Base-by-base conservation (phyloP, 768 basidiomycete genomes). In the Nidularia sp. region DNA sequence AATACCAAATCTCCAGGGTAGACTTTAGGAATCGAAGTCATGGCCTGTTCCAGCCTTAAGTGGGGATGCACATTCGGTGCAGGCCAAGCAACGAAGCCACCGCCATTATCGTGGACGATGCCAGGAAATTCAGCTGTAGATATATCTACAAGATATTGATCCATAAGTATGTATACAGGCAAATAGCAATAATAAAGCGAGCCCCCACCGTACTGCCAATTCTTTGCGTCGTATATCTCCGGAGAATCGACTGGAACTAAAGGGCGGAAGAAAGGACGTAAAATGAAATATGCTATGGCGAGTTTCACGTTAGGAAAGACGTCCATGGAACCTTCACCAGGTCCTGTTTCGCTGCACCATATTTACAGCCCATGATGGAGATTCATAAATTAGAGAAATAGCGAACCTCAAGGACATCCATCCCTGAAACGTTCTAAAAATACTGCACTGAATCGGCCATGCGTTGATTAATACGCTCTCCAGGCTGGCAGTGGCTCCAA, bases 1-100 rank as follows among this genome's bases (percentile, higher is more conserved):
- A 80, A 84, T 1, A 84, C 81, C 66, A 82, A 80, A 60, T 87
- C 86, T 3, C 86, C 86, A 0, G 86, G 84, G 42, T 70, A 67
- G 8, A 88, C 84, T 48, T 65, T 71, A 6, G 85, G 85, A 8
- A 85, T 68, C n/a, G 77, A 76, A 29, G 77, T 76, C 83, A 88
- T 85, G 7, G 81, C 81, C 35, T 73, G 61, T 1, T 73, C 70
- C 9, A 85, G 72, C 51, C 67, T 64, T 36, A 87, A 64, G 59
- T 88, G 81, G 9, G 76, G 78, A n/a, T 62, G 62, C 44, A 45
- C 9, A 22, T 9, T 25, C 12, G 44, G 9, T 25, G 44, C 9
- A 13, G 44, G 44, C 44, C 44, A n/a, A 2, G 44, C 13, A 29
- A n/a, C n/a, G 6, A 13, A 45, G 12, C 44, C 44, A 9, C 39